Base-by-base conservation (phyloP, 1,284 basidiomycete genomes). In the Mycena sp. region DNA sequence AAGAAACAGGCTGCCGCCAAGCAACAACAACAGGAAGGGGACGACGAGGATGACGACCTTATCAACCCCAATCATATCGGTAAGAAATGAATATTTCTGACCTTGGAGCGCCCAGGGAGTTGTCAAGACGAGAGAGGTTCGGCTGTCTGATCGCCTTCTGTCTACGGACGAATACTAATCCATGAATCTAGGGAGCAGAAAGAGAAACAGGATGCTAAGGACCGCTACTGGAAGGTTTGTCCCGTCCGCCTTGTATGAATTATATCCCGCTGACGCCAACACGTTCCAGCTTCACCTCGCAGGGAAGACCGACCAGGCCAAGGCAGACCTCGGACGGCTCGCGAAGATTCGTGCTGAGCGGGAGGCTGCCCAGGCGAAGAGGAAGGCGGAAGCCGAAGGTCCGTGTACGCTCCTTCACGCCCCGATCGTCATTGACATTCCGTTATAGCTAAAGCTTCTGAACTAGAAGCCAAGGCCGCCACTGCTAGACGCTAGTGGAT, bases 281-380 rank as follows among this genome's bases (percentile, higher is more conserved):
- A 26, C 45, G 37, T 61, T 6, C 32, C 64, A 92, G 90, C 81
- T 91, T 25, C 91, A 93, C 70, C 63, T 80, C 21, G 80, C 85
- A 76, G 94, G 95, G 64, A 92, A 97, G 87, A 97, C 95, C 0
- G 88, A 91, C 28, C 84, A 97, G 76, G 95, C 95, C 35, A 93
- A 95, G 79, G 76, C 87, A 5, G 95, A 98, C 77, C 87, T 98
- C 45, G 88, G 91, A 19, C 88, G 95, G 57, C 86, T 98, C n/a
- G 87, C 88, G 52, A 92, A 90, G 85, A 93, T 98, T 72, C 87
- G 87, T 67, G 88, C 87, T 61, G 92, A 96, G 65, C 89, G 95
- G 58, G 94, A 95, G 66, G 90, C 88, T 38, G 94, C 95, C 6
- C 88, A 89, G 50, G 92, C 92, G 3, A 93, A 91, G 81, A 83